phyloP scores from a whole-genome alignment of 176 grass and related monocot genomes.

The Aegilops umbellulata region DNA sequence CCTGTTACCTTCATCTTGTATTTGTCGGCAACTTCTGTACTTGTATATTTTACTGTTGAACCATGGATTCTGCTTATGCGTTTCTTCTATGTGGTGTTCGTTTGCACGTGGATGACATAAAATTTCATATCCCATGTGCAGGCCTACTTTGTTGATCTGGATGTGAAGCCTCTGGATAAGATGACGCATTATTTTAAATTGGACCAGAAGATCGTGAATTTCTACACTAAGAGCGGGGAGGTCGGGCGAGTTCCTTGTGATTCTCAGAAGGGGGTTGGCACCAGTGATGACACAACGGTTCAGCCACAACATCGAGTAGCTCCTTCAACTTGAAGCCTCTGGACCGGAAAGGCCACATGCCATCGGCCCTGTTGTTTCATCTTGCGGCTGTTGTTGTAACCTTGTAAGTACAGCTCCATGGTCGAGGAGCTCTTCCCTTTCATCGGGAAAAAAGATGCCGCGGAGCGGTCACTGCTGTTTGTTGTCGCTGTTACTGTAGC shows the following conservation, averaged over 20 bases:
- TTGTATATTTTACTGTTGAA: neutral
- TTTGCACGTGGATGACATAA: neutral
- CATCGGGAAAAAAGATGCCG: neutral
- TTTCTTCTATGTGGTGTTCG: neutral
- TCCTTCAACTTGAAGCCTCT: neutral
- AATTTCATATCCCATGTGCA: constrained; percentile 21
- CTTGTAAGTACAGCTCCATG: constrained; percentile 7
- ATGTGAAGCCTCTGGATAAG: constrained; percentile 85
- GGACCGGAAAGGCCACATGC: neutral
- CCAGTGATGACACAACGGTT: neutral
- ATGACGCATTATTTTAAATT: constrained; percentile 70
- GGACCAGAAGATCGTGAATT: constrained; percentile 75
- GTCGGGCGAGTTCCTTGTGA: neutral
- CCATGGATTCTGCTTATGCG: neutral
- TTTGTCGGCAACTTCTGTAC: neutral
- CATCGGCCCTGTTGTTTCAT: neutral
- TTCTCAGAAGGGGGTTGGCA: neutral
- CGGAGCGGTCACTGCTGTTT: neutral
- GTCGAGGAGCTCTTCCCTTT: neutral
- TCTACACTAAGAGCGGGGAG: constrained; percentile 52
- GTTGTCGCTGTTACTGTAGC: constrained; percentile 15
- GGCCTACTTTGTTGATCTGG: constrained; percentile 79
- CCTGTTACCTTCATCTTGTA: neutral
- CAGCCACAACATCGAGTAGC: neutral
- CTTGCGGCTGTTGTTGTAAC: neutral